Base-by-base conservation (phyloP, 23 red algal genomes). In the Chondrus crispus region DNA sequence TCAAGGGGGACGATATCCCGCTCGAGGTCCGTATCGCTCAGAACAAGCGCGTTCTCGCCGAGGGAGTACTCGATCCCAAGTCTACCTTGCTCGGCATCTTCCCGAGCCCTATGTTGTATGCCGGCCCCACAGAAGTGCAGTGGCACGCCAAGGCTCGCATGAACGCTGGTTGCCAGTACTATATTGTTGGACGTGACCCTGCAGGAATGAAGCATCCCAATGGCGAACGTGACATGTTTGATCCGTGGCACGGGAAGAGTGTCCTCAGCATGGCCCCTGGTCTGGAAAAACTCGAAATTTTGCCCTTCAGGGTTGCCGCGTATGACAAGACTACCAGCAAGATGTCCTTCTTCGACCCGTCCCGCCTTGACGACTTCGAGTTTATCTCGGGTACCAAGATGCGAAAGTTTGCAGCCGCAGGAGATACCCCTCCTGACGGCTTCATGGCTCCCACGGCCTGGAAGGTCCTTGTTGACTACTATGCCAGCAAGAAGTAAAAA, bases 331-430 rank as follows among this genome's bases (percentile, higher is more conserved):
- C 91, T 35, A 62, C 82, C 50, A 85, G 94, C 19, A 73, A 73
- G 38, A 98, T 98, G 97, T 94, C 91, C 14, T 98, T 98, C 76
- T 98, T 98, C 66, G 97, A 98, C 29, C 95, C 97, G 13, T 89
- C 93, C 13, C 71, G 97, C 50, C 91, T 90, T 63, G 97, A 96
- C 60, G 97, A 98, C 91, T 98, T 98, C 88, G 50, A 93, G 46
- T 98, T 98, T 45, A 98, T 98, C 47, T 96, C 94, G 14, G 97
- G 97, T 6, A 96, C 94, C 3, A 98, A 98, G 55, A 98, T 98
- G 97, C 94, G 97, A 5, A 93, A 87, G 42, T 96, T 81, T 88
- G 94, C 94, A 24, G 71, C 89, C 14, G 57, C 46, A 55, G 97
- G 97, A 18, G 97, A 96, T 10, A 91, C 91, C 14, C 97, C 97